Conservation (phyloP, 1,284 basidiomycete species). For the Ceratobasidium theobromae region DNA sequence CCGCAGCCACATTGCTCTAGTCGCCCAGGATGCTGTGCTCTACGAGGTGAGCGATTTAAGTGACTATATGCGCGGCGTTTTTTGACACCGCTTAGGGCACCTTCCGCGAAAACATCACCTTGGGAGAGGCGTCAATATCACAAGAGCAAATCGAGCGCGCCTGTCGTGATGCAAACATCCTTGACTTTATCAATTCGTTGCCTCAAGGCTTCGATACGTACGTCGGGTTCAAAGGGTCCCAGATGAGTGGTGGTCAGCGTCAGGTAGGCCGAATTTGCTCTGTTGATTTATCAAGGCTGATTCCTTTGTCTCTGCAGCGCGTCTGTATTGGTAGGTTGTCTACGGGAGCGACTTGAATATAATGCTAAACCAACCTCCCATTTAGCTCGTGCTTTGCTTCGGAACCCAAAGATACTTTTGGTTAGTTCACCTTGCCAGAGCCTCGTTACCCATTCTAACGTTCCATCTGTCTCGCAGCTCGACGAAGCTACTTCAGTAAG, state of each 20-base stretch:
- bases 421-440: conserved; percentile 37
- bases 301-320: conserved; percentile 36
- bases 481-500: conserved; percentile 43
- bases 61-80: neutral
- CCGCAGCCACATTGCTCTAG: conserved; percentile 46
- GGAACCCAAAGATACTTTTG: conserved; percentile 46
- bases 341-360: neutral
- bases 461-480: conserved; percentile 30
- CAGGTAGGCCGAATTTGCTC: conserved; percentile 37
- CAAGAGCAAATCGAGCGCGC: conserved; percentile 45
- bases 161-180: conserved; percentile 41
- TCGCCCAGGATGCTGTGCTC: conserved; percentile 49
- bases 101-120: conserved; percentile 40
- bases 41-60: conserved; percentile 39
- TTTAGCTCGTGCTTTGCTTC: conserved; percentile 45
- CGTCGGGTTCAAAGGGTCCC: conserved; percentile 47
- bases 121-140: conserved; percentile 41
- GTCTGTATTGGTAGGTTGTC: conserved; percentile 42
- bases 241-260: conserved; percentile 61
- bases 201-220: conserved; percentile 47
- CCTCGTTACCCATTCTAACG: neutral
- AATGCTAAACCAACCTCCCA: neutral
- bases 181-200: conserved; percentile 46
- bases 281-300: neutral
- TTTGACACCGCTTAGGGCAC: conserved; percentile 36